A percentile compares a stretch with the other conserved stretches of the same genome.
Conservation (phyloP, 2,329 filamentous ascomycete genomes). For the Ophiostoma pallidulum region DNA sequence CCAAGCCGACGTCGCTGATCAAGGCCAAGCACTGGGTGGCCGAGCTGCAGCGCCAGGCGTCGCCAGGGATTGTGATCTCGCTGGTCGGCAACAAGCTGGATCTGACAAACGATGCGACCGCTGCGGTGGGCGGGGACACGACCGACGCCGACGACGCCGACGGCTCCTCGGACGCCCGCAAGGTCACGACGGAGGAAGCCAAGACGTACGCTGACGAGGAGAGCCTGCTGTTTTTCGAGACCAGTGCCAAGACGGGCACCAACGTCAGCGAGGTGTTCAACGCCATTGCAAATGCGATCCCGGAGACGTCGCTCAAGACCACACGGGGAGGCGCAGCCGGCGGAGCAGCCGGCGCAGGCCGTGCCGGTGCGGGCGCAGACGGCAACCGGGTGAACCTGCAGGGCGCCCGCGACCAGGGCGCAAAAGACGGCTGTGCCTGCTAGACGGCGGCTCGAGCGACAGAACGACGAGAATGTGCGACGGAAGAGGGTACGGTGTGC, state of each 20-base stretch:
- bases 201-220: conserved; percentile 93
- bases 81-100: conserved; percentile 96
- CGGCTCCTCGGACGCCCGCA: conserved; percentile 75
- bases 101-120: conserved; percentile 56
- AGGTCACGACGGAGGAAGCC: conserved; percentile 84
- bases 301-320: conserved; percentile 91
- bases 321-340: conserved; percentile 49
- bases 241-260: conserved; percentile 88
- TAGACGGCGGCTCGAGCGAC: conserved; percentile 30
- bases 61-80: conserved; percentile 91
- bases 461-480: background rate
- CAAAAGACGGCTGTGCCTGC: conserved; percentile 88
- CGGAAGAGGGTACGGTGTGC: too few species aligned
- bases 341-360: conserved; percentile 48
- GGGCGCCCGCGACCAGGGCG: conserved; percentile 60
- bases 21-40: conserved; percentile 99
- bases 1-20: conserved; percentile 86
- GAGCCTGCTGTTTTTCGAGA: conserved; percentile 91
- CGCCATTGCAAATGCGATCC: conserved; percentile 95
- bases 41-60: conserved; percentile 91
- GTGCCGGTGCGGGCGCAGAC: conserved; percentile 39
- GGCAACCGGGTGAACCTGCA: conserved; percentile 77
- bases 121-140: conserved; percentile 33
- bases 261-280: conserved; percentile 97
- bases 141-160: conserved; percentile 51